Evolutionary conservation across 805 yeast species (phyloP).

Genomic region (Candida pseudofarinosa): DNA sequence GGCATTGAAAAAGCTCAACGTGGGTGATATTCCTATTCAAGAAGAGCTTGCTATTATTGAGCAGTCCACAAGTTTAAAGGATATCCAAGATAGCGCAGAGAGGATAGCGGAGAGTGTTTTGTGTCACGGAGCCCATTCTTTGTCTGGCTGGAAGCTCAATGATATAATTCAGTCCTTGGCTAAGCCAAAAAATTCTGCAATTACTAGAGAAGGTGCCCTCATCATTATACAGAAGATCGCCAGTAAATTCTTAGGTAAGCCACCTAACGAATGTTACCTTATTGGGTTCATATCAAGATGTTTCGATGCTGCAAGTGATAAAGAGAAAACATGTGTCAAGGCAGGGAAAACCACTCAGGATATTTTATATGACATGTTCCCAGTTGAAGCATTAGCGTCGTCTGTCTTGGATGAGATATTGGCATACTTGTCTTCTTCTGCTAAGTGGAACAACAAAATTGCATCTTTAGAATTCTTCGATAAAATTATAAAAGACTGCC

Average conservation of each 20-base stretch:
- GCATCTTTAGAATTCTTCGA: slow-evolving; percentile 76
- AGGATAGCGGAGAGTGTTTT: slow-evolving; percentile 48
- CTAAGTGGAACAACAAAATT: slow-evolving; percentile 89
- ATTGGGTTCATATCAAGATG: slow-evolving; percentile 59
- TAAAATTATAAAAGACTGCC: slow-evolving; percentile 69
- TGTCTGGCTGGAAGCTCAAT: slow-evolving; percentile 61
- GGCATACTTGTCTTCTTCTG: slow-evolving; percentile 67
- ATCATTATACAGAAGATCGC: slow-evolving; percentile 56
- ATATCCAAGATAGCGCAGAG: slow-evolving; percentile 52
- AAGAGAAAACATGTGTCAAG: slow-evolving; percentile 80
- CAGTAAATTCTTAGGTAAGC: slow-evolving; percentile 57
- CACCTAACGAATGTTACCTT: slow-evolving; percentile 75
- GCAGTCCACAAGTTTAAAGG: slow-evolving; percentile 47
- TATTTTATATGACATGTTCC: slow-evolving; percentile 63
- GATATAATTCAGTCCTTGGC: slow-evolving; percentile 62
- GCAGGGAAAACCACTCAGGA: slow-evolving; percentile 81
- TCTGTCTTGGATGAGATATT: slow-evolving; percentile 60
- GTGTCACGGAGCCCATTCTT: slow-evolving; percentile 38
- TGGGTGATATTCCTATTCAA: slow-evolving; percentile 64
- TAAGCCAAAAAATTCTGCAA: slow-evolving; percentile 69
- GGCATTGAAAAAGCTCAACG: slow-evolving; percentile 55
- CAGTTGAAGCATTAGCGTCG: slow-evolving; percentile 75
- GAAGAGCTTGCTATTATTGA: slow-evolving; percentile 52
- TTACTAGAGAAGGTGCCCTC: slow-evolving; percentile 75
- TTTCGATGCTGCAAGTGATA: slow-evolving; percentile 75